A percentile compares a stretch with the other conserved stretches of the same genome.
These are phyloP conservation scores for Phylloboletellus chloephorus DNA, from an alignment of 1,284 basidiomycete species.

Conservation along the genomic window DNA sequence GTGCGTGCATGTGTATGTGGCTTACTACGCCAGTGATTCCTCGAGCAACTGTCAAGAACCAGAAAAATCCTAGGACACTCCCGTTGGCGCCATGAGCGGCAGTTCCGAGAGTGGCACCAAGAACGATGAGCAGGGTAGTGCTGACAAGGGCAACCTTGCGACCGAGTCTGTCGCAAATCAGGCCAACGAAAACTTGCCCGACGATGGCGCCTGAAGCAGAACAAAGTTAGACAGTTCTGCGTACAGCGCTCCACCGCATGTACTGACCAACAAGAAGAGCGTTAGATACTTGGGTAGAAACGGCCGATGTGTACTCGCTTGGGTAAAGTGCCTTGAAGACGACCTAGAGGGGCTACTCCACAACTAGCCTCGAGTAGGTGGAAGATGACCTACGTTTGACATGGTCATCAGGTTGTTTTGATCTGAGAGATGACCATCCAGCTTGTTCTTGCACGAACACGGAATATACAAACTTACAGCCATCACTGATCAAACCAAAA, in stretches of 20 bases:
- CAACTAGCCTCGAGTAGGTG: neutral
- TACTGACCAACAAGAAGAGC: conserved; percentile 62
- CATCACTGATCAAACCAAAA: conserved; percentile 66
- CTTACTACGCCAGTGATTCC: conserved; percentile 68
- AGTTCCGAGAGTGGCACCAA: conserved; percentile 68
- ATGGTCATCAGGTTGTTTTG: conserved; percentile 69
- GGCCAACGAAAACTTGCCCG: conserved; percentile 63
- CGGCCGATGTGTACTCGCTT: conserved; percentile 48
- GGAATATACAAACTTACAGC: conserved; percentile 41
- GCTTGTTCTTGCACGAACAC: neutral
- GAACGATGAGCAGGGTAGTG: conserved; percentile 65
- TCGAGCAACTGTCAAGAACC: conserved; percentile 71
- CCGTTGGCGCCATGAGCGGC: conserved; percentile 63
- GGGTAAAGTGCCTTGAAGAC: conserved; percentile 61
- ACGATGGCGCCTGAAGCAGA: conserved; percentile 51
- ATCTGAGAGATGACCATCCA: conserved; percentile 36
- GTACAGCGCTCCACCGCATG: conserved; percentile 15
- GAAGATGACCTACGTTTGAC: conserved; percentile 43
- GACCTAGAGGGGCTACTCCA: conserved; percentile 37
- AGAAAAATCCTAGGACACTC: conserved; percentile 60
- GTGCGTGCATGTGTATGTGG: conserved; percentile 4
- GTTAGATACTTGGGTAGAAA: conserved; percentile 72
- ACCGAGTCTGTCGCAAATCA: conserved; percentile 68
- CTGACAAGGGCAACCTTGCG: conserved; percentile 66
- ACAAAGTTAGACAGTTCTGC: conserved; percentile 11